Conservation (phyloP, 2,329 filamentous ascomycete species). For the Chaetomium olivaceum region DNA sequence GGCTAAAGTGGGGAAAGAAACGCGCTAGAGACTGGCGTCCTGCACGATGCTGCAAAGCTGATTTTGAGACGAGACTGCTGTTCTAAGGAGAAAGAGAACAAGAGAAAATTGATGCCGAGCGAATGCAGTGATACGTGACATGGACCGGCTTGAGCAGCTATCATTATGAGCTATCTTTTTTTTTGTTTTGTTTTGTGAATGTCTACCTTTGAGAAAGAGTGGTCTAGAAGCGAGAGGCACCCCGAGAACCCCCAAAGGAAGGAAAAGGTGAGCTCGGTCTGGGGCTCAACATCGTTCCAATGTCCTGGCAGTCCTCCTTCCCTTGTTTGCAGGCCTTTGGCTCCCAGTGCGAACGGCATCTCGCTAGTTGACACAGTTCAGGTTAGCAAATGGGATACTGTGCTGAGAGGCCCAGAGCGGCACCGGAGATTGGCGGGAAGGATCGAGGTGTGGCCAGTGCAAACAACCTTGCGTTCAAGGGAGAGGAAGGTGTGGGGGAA, state of each 20-base stretch:
- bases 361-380: slow-evolving; percentile 17
- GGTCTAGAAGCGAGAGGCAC: neutral
- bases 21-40: slow-evolving; percentile 21
- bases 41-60: slow-evolving; percentile 33
- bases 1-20: slow-evolving; percentile 35
- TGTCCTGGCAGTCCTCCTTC: neutral
- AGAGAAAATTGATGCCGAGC: neutral
- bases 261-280: neutral
- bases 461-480: slow-evolving; percentile 10
- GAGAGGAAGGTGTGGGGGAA: slow-evolving; percentile 14
- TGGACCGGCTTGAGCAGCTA: neutral
- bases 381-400: slow-evolving; percentile 4
- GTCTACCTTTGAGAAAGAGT: neutral
- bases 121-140: neutral
- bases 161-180: neutral
- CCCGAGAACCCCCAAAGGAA: neutral
- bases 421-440: slow-evolving; percentile 25
- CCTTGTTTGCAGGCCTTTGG: neutral
- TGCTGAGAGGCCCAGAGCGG: slow-evolving; percentile 11
- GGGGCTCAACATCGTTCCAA: neutral
- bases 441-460: slow-evolving; percentile 20
- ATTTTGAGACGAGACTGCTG: slow-evolving; percentile 4
- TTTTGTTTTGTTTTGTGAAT: neutral
- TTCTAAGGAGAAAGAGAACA: neutral
- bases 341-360: neutral